Evolutionary conservation across 352 stramenopile species (phyloP), one percentile per base, ranked within the genome.

Genomic region (Globisporangium orthogonon): DNA sequence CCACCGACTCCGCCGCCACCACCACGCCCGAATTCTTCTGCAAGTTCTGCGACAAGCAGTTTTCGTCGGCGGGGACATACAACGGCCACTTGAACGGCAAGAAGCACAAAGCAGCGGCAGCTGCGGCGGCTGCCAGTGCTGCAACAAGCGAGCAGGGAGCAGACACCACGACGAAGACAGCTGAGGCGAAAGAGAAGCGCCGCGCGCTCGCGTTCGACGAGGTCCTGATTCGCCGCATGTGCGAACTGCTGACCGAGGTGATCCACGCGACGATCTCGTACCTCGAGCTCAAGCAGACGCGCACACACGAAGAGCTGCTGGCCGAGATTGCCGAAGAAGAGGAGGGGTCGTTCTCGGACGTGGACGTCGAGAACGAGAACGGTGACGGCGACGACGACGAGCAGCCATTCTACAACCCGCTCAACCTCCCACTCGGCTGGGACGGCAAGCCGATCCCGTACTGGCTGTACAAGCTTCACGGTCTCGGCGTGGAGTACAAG

Each of bases 401-500:
- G 66, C 89, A 96, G 54, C 93, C 96, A 30, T 97, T 99, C 58
- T 99, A 99, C 82, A 99, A 99, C 71, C 97, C 97, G 31, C 92
- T 99, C 55, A 99, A 99, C 69, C 76, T 99, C 30, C 97, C 97
- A 23, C 82, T 99, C 31, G 97, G 96, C 53, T 99, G 94, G 95
- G 97, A 99, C 73, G 97, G 97, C 47, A 99, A 99, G 63, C 97
- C 97, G 15, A 99, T 99, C 65, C 97, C 97, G 5, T 99, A 98
- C 66, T 99, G 97, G 97, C 78, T 99, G 54, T 99, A 99, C 86
- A 99, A 99, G 78, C 78, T 99, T 33, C 97, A 99, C 66, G 97
- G 97, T 2, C 89, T 99, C 29, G 97, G 98, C 61, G 89, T 98
- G 49, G 97, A 98, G 78, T 99, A 93, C 80, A 96, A 97, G 59